These are phyloP conservation scores for Clarireedia monteithiana DNA, from an alignment of 2,329 filamentous ascomycete species.

Conservation along the genomic window DNA sequence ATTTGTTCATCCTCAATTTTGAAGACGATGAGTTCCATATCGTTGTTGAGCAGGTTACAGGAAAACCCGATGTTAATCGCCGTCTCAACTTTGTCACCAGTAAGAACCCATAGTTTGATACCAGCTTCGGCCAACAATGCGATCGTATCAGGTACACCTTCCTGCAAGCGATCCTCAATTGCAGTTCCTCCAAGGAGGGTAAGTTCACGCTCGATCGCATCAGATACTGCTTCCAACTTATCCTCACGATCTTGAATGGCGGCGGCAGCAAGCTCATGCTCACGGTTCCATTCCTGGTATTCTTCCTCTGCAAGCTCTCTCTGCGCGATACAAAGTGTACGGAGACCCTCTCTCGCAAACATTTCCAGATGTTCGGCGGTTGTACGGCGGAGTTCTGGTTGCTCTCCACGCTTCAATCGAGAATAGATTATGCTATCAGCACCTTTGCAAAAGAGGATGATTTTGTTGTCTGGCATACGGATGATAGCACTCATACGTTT, in stretches of 20 bases:
- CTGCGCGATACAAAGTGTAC: conserved; percentile 90
- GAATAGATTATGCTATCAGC: conserved; percentile 97
- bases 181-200: conserved; percentile 87
- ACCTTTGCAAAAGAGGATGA: conserved; percentile 92
- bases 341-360: conserved; percentile 90
- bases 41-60: conserved; percentile 92
- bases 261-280: conserved; percentile 81
- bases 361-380: conserved; percentile 95
- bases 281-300: conserved; percentile 75
- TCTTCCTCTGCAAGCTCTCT: conserved; percentile 72
- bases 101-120: conserved; percentile 97
- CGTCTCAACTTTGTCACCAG: conserved; percentile 97
- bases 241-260: conserved; percentile 83
- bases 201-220: conserved; percentile 84
- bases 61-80: conserved; percentile 99
- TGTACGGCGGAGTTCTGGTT: conserved; percentile 69
- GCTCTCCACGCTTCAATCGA: conserved; percentile 75
- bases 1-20: conserved; percentile 71
- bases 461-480: conserved; percentile 83
- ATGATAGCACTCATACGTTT: conserved; percentile 98
- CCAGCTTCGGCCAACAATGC: conserved; percentile 83
- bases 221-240: conserved; percentile 83
- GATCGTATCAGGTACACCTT: conserved; percentile 94
- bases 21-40: conserved; percentile 92
- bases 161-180: conserved; percentile 93